Evolutionary conservation across 2,329 filamentous ascomycete genomes (phyloP).

Genomic region (Hypoxylon sp.): DNA sequence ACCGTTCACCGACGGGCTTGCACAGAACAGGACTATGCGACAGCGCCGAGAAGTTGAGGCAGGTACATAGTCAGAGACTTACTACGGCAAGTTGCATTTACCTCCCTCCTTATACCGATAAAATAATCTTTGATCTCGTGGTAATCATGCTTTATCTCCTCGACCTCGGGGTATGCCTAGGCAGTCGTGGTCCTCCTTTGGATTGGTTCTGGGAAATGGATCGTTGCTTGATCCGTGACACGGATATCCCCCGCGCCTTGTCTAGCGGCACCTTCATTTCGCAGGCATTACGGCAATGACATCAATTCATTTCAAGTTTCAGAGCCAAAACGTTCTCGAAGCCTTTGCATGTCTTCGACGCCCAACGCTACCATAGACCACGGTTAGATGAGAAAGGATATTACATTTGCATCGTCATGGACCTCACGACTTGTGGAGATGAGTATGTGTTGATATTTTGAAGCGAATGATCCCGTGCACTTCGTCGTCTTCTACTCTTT

Average conservation of each 20-base stretch:
- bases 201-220: slow-evolving; percentile 30
- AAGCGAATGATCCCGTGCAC: slow-evolving; percentile 15
- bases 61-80: slow-evolving; percentile 18
- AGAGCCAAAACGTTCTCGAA: slow-evolving; percentile 40
- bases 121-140: slow-evolving; percentile 26
- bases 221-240: slow-evolving; percentile 43
- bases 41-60: slow-evolving; percentile 1
- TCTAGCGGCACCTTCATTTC: slow-evolving; percentile 45
- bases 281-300: slow-evolving; percentile 41
- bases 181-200: slow-evolving; percentile 22
- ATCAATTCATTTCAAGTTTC: slow-evolving; percentile 42
- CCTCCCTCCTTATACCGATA: slow-evolving; percentile 25
- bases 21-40: slow-evolving; percentile 3
- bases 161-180: slow-evolving; percentile 11
- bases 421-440: slow-evolving; percentile 6
- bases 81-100: slow-evolving; percentile 22
- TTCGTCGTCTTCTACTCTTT: slow-evolving; percentile 16
- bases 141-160: slow-evolving; percentile 31
- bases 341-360: slow-evolving; percentile 17
- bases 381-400: neutral
- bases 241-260: slow-evolving; percentile 43
- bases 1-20: slow-evolving; percentile 3
- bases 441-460: slow-evolving; percentile 8
- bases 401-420: slow-evolving; percentile 5
- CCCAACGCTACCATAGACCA: slow-evolving; percentile 8